Evolutionary conservation across 2,329 filamentous ascomycete species (phyloP).

Genomic region (Penicillium expansum): DNA sequence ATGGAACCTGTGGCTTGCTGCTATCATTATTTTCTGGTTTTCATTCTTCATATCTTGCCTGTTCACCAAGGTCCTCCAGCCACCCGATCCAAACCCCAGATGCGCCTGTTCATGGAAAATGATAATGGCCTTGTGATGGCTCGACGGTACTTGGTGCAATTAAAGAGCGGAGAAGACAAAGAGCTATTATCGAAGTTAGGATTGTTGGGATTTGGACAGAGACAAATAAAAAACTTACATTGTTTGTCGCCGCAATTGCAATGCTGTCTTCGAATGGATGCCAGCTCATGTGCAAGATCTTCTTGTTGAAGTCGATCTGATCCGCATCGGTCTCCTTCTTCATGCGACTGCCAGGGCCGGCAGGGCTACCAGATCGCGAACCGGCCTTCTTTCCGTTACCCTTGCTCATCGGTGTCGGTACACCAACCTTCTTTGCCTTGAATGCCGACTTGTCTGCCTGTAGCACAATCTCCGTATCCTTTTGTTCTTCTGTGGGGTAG

Average conservation of each 20-base stretch:
- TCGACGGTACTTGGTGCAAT: slow-evolving; percentile 14
- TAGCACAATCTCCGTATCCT: slow-evolving; percentile 94
- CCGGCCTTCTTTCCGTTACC: slow-evolving; percentile 76
- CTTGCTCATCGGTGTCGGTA: slow-evolving; percentile 94
- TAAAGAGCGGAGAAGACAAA: slow-evolving; percentile 77
- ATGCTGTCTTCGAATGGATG: slow-evolving; percentile 99
- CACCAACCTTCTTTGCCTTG: slow-evolving; percentile 99
- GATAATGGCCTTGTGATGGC: slow-evolving; percentile 17
- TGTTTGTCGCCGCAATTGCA: slow-evolving; percentile 98
- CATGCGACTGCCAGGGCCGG: slow-evolving; percentile 88
- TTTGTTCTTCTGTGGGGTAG: slow-evolving; percentile 91
- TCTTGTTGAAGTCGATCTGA: slow-evolving; percentile 99
- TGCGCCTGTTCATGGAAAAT: slow-evolving; percentile 26
- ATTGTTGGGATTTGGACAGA: not conserved
- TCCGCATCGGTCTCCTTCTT: slow-evolving; percentile 98
- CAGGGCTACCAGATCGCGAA: slow-evolving; percentile 84
- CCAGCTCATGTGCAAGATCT: slow-evolving; percentile 99
- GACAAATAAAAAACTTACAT: slow-evolving; percentile 63
- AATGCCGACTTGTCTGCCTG: slow-evolving; percentile 99
- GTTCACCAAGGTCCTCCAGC: slow-evolving; percentile 17
- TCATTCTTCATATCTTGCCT: slow-evolving; percentile 18
- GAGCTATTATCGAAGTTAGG: slow-evolving; percentile 50
- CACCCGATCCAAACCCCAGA: slow-evolving; percentile 20
- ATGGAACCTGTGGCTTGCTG: slow-evolving; percentile 24
- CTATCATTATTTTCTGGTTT: slow-evolving; percentile 24